These are phyloP conservation scores for Podospora comata DNA, from an alignment of 495 filamentous ascomycete genomes.

Conservation along the genomic window DNA sequence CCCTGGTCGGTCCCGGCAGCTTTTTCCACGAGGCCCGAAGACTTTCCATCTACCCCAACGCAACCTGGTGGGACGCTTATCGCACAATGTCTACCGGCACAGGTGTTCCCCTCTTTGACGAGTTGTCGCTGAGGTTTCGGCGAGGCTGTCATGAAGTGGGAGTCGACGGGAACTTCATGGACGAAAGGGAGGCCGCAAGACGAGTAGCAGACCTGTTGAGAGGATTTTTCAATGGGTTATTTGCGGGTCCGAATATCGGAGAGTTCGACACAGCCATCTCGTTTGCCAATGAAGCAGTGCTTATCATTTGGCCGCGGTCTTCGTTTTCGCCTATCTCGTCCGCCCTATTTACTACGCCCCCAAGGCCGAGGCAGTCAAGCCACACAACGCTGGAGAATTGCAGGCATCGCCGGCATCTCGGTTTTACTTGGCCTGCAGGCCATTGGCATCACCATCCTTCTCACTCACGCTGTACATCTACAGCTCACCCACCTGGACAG, in stretches of 20 bases:
- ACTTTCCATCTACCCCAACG: background rate
- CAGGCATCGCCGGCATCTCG: background rate
- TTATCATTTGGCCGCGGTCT: too few species aligned
- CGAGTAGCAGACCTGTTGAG: background rate
- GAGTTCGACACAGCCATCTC: background rate
- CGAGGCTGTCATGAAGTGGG: background rate
- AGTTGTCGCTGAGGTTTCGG: background rate
- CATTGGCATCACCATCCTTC: background rate
- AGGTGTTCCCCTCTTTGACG: background rate
- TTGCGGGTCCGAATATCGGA: too few species aligned
- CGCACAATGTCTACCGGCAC: background rate
- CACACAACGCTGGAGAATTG: background rate
- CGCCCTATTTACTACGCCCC: background rate
- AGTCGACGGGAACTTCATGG: background rate
- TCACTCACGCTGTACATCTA: background rate
- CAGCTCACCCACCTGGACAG: background rate
- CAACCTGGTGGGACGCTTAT: background rate
- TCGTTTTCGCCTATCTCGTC: background rate
- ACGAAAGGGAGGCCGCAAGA: background rate
- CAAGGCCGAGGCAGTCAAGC: background rate
- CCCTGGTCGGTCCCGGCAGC: background rate
- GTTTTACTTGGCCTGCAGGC: background rate
- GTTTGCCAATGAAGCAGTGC: background rate
- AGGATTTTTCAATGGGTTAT: background rate
- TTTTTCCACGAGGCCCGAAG: background rate